Base-by-base conservation (phyloP, 2,329 filamentous ascomycete genomes). In the Exophiala calicioides region DNA sequence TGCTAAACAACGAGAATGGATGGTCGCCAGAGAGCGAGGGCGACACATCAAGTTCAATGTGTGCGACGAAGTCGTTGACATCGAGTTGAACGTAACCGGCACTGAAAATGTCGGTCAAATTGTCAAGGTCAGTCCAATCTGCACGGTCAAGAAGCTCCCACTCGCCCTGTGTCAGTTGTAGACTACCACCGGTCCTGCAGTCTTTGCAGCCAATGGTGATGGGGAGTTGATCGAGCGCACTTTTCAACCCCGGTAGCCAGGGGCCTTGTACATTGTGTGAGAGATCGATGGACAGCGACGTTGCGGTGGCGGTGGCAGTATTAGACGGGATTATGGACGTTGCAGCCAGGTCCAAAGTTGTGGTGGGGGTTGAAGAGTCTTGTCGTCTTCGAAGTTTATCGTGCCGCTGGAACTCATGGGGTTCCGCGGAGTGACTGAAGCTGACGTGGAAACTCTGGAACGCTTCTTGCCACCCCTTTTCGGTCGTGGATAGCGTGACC, bases 201-300 rank as follows among this genome's bases (percentile, higher is more conserved):
- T 42, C 26, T 23, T 42, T 42, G 20, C 39, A 42, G 16, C 27
- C 27, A 19, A 42, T 42, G 12, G 21, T 24, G 23, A 42, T 42
- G 4, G 39, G 39, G 18, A 42, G 27, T 20, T 33, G 26, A n/a
- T 13, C 16, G 10, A 7, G 10, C 2, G 26, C 16, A 19, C 16
- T 5, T 3, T n/a, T 18, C 16, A 23, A 8, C 16, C n/a, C 19
- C 5, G 39, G 39, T 9, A 42, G 33, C 39, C 39, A 42, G 24
- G 18, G 10, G 9, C 16, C 26, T 32, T 32, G 26, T 10, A 15
- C 39, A 5, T 29, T 29, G 18, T 42, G 39, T 2, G 16, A 32
- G 27, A 42, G 39, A 10, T 42, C 20, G 15, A 42, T 42, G 3
- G 39, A 33, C 4, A 42, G 18, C 16, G 39, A 19, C 5, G 39